Percentiles rank a stretch among this genome's conserved stretches.
These are phyloP conservation scores for Yamadazyma conglobata DNA, from an alignment of 1,139 yeast species.

Conservation along the genomic window DNA sequence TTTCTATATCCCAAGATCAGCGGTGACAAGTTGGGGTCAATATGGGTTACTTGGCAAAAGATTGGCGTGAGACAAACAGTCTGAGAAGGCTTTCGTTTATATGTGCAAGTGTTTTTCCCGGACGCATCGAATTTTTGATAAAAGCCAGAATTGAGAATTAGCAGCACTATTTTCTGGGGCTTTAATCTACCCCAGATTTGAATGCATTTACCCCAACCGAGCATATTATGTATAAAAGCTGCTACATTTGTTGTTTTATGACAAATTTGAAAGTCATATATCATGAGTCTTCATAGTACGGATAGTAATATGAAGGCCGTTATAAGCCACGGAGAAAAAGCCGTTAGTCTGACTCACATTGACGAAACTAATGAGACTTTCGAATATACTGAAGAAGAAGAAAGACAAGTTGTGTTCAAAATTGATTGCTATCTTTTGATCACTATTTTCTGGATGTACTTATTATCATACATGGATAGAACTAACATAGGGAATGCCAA, in stretches of 20 bases:
- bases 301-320: slow-evolving; percentile 1
- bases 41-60: no score
- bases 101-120: no score
- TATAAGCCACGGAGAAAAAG: background rate
- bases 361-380: slow-evolving; percentile 6
- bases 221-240: background rate
- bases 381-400: slow-evolving; percentile 8
- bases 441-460: slow-evolving; percentile 19
- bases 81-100: no score
- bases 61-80: no score
- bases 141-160: no score
- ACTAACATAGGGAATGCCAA: slow-evolving; percentile 26
- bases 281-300: background rate
- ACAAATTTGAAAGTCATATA: background rate
- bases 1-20: no score
- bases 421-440: slow-evolving; percentile 23
- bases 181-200: slow-evolving; percentile 1
- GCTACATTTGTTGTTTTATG: background rate
- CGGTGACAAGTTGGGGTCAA: no score
- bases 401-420: slow-evolving; percentile 7
- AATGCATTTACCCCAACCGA: background rate
- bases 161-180: no score
- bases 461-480: slow-evolving; percentile 23
- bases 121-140: no score
- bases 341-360: background rate